These are phyloP conservation scores for Lathyrus sativus DNA, from an alignment of 306 rosid genomes.

Conservation along the genomic window DNA sequence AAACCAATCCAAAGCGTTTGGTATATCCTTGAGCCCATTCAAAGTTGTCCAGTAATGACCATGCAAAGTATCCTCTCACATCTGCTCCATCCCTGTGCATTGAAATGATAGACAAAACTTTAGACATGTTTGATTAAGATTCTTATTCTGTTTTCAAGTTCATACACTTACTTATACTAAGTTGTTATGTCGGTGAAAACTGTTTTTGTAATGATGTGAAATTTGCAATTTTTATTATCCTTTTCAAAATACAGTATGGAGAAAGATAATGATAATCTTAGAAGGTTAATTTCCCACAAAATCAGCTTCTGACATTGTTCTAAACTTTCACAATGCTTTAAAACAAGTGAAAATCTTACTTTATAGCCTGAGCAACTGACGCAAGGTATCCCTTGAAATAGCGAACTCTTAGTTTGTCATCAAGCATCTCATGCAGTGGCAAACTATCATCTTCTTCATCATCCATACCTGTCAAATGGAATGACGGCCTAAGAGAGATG, in stretches of 20 bases:
- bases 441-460: constrained; percentile 66
- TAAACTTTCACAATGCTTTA: constrained; percentile 2
- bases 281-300: neutral
- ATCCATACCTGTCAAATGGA: constrained; percentile 76
- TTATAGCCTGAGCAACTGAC: constrained; percentile 72
- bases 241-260: neutral
- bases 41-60: constrained; percentile 92
- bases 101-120: constrained; percentile 14
- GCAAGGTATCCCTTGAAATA: constrained; percentile 71
- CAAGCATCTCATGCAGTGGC: constrained; percentile 71
- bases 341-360: constrained; percentile 51
- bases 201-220: neutral
- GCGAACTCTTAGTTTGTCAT: constrained; percentile 78
- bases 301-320: neutral
- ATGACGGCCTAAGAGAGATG: constrained; percentile 18
- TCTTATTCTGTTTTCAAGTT: constrained; percentile 24
- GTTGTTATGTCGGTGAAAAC: neutral
- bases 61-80: constrained; percentile 90
- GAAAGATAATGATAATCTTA: constrained; percentile 11
- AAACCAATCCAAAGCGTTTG: constrained; percentile 85
- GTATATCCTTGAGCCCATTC: constrained; percentile 98
- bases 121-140: neutral
- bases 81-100: constrained; percentile 80
- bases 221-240: neutral
- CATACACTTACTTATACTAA: neutral